phyloP scores from a whole-genome alignment of 2,329 filamentous ascomycete species.

The Trichoderma asperellum region DNA sequence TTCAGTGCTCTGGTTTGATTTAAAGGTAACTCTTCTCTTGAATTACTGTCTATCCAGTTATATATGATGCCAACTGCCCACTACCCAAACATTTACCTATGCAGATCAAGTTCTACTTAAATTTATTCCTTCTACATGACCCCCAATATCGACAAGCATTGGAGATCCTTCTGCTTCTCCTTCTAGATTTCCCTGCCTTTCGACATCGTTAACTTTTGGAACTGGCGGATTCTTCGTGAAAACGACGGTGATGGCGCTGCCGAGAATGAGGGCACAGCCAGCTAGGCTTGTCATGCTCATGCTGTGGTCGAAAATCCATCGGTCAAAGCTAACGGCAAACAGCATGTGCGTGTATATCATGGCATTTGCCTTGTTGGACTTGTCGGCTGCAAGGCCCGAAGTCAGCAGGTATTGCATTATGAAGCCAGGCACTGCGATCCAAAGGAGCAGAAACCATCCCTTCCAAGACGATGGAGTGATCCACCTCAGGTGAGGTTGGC shows the following conservation, averaged over 20 bases:
- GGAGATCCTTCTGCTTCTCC: conserved; percentile 45
- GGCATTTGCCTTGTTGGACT: conserved; percentile 60
- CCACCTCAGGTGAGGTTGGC: conserved; percentile 52
- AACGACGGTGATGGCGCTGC: conserved; percentile 56
- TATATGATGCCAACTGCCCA: background rate
- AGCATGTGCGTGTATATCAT: conserved; percentile 64
- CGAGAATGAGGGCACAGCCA: conserved; percentile 57
- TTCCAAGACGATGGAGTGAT: conserved; percentile 45
- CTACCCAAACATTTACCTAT: background rate
- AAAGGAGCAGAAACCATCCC: conserved; percentile 69
- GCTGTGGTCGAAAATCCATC: conserved; percentile 55
- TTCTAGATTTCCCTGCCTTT: conserved; percentile 39
- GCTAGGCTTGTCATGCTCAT: conserved; percentile 55
- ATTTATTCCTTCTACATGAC: conserved; percentile 34
- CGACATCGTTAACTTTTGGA: conserved; percentile 41
- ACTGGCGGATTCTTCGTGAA: conserved; percentile 48
- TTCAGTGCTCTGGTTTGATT: background rate
- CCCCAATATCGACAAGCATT: conserved; percentile 45
- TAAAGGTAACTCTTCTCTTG: background rate
- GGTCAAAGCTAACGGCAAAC: conserved; percentile 58
- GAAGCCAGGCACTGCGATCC: conserved; percentile 76
- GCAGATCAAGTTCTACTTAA: conserved; percentile 16
- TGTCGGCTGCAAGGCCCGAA: conserved; percentile 72
- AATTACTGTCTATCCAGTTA: background rate
- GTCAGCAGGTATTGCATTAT: conserved; percentile 86